Evolutionary conservation across 257 asterid genomes (phyloP).

Genomic region (Rubia yunnanensis): DNA sequence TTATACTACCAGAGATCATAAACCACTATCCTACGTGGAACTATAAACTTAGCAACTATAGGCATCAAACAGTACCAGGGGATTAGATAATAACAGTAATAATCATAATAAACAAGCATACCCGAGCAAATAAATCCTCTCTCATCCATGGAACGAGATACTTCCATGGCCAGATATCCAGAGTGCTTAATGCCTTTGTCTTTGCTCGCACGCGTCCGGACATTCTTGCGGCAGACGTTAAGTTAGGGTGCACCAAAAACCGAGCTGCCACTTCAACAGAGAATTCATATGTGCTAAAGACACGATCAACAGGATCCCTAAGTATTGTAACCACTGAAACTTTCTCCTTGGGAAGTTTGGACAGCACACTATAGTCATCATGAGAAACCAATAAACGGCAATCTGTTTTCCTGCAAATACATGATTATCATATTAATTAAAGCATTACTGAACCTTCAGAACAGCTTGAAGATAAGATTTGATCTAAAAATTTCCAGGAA

Average conservation of each 20-base stretch:
- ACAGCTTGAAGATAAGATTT: conserved; percentile 1
- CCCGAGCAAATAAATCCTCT: conserved; percentile 93
- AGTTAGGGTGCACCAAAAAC: conserved; percentile 84
- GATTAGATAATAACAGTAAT: not conserved
- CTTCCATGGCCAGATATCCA: conserved; percentile 99
- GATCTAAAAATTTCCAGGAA: not conserved
- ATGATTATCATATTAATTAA: conserved; percentile 14
- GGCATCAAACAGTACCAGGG: not conserved
- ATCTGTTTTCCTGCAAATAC: conserved; percentile 58
- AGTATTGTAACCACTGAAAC: conserved; percentile 86
- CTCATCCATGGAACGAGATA: conserved; percentile 99
- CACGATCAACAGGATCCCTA: conserved; percentile 90
- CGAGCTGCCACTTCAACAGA: conserved; percentile 98
- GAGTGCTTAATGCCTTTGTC: conserved; percentile 62
- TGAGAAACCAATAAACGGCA: conserved; percentile 84
- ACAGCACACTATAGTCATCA: conserved; percentile 86
- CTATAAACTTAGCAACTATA: conserved; percentile 1
- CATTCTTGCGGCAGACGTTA: conserved; percentile 67
- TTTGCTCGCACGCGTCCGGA: conserved; percentile 45
- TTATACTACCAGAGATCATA: not conserved
- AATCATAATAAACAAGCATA: conserved; percentile 29
- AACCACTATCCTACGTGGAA: not conserved
- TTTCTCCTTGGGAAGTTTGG: conserved; percentile 70
- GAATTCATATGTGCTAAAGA: conserved; percentile 88
- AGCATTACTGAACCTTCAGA: not conserved